These are phyloP conservation scores for Meredithiella fracta DNA, from an alignment of 2,329 filamentous ascomycete genomes.

Conservation along the genomic window DNA sequence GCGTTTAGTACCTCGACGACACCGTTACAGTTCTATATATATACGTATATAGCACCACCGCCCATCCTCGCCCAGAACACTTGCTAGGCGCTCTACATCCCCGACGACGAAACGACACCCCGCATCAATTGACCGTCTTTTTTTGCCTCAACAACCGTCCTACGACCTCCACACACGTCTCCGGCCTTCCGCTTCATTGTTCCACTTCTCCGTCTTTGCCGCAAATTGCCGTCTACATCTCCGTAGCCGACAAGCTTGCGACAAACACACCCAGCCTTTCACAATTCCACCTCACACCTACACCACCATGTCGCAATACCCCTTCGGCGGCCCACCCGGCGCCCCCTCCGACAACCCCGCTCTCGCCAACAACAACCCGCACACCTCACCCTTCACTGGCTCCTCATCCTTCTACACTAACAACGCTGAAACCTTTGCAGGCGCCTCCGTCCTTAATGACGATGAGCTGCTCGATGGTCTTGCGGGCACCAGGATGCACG, in stretches of 20 bases:
- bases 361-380: not conserved
- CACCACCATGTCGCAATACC: not conserved
- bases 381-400: not conserved
- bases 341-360: not conserved
- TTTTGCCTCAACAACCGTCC: not conserved
- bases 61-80: too few relatives aligned
- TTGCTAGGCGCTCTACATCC: not conserved
- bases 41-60: too few relatives aligned
- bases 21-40: too few relatives aligned
- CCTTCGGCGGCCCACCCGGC: not conserved
- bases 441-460: slow-evolving; percentile 64
- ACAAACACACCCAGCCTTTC: not conserved
- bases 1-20: too few relatives aligned
- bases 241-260: not conserved
- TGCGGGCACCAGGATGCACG: slow-evolving; percentile 31
- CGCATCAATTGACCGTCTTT: not conserved
- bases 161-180: not conserved
- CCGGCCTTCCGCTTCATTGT: not conserved
- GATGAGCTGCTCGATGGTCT: slow-evolving; percentile 74
- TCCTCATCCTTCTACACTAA: slow-evolving; percentile 9
- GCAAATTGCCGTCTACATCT: not conserved
- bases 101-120: not conserved
- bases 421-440: slow-evolving; percentile 48
- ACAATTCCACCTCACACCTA: not conserved
- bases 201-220: not conserved